phyloP scores from a whole-genome alignment of 108 stramenopile genomes.

The Aurantiochytrium sp. region DNA sequence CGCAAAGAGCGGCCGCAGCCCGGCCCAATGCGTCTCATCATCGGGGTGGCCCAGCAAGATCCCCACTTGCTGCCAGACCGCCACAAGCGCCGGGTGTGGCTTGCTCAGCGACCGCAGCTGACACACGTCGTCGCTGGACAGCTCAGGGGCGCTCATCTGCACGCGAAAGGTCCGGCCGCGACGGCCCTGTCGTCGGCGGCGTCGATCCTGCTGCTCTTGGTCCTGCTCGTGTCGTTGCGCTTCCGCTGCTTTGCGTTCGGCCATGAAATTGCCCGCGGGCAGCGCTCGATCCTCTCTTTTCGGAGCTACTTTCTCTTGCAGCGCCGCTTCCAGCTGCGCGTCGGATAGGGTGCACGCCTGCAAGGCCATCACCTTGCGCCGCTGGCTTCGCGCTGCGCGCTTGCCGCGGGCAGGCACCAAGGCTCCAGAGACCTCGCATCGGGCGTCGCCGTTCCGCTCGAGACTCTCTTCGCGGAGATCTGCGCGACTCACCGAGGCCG shows the following conservation, averaged over 20 bases:
- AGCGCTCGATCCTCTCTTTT: too few species aligned
- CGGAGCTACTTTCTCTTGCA: too few species aligned
- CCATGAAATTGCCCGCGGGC: background rate
- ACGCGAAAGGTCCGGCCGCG: background rate
- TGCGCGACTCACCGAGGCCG: background rate
- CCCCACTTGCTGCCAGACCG: background rate
- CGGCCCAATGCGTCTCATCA: background rate
- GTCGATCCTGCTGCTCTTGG: too few species aligned
- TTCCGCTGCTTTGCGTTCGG: background rate
- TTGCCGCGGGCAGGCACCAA: too few species aligned
- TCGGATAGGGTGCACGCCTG: too few species aligned
- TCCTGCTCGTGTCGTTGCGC: too few species aligned
- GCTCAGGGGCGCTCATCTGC: background rate
- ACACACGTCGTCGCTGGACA: background rate
- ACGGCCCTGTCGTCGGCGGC: background rate
- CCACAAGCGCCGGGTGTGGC: background rate
- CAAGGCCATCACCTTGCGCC: too few species aligned
- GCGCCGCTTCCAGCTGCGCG: too few species aligned
- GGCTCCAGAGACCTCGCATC: too few species aligned
- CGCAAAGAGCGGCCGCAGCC: background rate
- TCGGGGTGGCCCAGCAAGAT: background rate
- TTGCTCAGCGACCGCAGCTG: conserved; percentile 4
- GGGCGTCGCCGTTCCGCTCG: background rate
- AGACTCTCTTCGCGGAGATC: background rate
- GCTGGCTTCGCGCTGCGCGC: too few species aligned